These are phyloP conservation scores for Leccinum uliginosum DNA, from an alignment of 768 basidiomycete genomes.

Conservation along the genomic window DNA sequence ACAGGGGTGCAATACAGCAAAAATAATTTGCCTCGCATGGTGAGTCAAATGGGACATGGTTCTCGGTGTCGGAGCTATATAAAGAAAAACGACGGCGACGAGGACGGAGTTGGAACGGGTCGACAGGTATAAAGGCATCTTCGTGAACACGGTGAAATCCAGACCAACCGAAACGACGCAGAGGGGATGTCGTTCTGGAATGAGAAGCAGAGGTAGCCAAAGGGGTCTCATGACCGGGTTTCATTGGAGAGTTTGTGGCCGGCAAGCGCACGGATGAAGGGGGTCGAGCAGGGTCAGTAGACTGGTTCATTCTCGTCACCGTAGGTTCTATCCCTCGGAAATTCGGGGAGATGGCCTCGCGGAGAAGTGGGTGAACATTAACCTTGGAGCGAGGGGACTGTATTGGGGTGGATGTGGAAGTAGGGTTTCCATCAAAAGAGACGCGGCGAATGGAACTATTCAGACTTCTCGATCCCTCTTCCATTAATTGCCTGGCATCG, in stretches of 20 bases:
- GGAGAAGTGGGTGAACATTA: slow-evolving; percentile 19
- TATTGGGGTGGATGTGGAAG: slow-evolving; percentile 33
- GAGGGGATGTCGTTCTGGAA: slow-evolving; percentile 49
- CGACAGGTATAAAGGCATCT: slow-evolving; percentile 52
- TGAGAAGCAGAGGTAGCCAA: slow-evolving; percentile 30
- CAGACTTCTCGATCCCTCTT: slow-evolving; percentile 38
- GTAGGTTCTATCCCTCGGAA: slow-evolving; percentile 11
- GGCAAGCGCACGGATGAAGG: slow-evolving; percentile 10
- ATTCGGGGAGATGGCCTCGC: slow-evolving; percentile 7
- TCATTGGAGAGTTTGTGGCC: slow-evolving; percentile 9
- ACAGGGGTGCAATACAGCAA: slow-evolving; percentile 19
- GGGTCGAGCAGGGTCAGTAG: slow-evolving; percentile 7
- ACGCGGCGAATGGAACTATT: slow-evolving; percentile 49
- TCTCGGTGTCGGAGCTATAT: slow-evolving; percentile 20
- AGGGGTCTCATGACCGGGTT: slow-evolving; percentile 26
- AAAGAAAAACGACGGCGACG: slow-evolving; percentile 21
- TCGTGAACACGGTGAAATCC: slow-evolving; percentile 49
- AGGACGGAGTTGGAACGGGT: slow-evolving; percentile 43
- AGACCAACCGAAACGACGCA: slow-evolving; percentile 54
- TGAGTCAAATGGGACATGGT: slow-evolving; percentile 14
- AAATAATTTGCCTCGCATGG: slow-evolving; percentile 19
- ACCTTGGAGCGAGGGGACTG: slow-evolving; percentile 33
- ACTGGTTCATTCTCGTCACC: slow-evolving; percentile 2
- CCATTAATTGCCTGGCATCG: slow-evolving; percentile 21
- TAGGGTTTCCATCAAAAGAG: slow-evolving; percentile 45